Base-by-base conservation (phyloP, 257 asterid genomes). In the Salvia hispanica region DNA sequence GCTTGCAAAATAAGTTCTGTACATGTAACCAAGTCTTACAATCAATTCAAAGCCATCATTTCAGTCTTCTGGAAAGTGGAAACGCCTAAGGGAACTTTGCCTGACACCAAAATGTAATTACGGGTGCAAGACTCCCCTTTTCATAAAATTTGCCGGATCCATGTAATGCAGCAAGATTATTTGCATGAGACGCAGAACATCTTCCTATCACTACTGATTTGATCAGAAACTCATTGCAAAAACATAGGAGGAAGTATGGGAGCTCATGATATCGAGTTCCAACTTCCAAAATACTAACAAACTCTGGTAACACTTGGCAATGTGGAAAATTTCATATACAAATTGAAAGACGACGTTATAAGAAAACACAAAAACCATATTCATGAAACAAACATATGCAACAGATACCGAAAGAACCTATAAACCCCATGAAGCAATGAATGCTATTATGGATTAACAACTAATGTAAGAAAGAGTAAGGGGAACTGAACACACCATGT, bases 21-120 rank as follows among this genome's bases (percentile, higher is more conserved):
- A 63, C 84, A 73, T 72, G 64, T 78, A 79, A 79, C 81, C 75
- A 81, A 77, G 69, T 88, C 95, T 91, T 86, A 91, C 95, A 79
- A 89, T 86, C 90, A 80, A 79, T 53, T 78, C 82, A 84, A 80
- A 77, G 86, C 87, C 96, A 89, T 81, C 88, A 78, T 83, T 84
- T 82, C 88, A 74, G 85, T 72, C 95, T 81, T 87, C 96, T 73
- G 82, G 87, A 79, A 80, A 79, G 82, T 72, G 81, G 85, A 79
- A 74, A 81, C 80, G 77, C 87, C 78, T 80, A 84, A 76, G 73
- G 76, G 63, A 82, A 79, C 83, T 76, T 85, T 76, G 74, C 91
- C 93, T 73, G 87, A 82, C 77, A 82, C 77, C 81, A 84, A 75
- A 84, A 66, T 61, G 82, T 77, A 74, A 74, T 65, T 56, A 77